These are phyloP conservation scores for Leucosporidium yakuticum DNA, from an alignment of 768 basidiomycete genomes.

Conservation along the genomic window DNA sequence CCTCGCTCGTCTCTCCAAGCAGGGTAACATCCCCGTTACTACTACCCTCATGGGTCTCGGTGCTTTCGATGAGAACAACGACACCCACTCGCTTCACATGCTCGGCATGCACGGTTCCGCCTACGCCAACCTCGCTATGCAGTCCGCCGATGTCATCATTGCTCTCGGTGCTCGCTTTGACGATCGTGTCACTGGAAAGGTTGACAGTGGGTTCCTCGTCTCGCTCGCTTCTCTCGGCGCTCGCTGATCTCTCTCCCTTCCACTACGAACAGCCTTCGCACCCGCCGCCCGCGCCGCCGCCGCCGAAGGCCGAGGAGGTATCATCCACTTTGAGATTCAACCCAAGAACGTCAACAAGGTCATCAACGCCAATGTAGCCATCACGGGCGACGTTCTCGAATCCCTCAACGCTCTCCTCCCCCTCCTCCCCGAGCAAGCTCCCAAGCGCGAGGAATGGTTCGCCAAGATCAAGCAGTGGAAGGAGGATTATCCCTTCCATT, in stretches of 20 bases:
- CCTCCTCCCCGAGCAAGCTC: slow-evolving; percentile 46
- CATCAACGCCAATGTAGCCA: slow-evolving; percentile 84
- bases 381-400: slow-evolving; percentile 85
- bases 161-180: slow-evolving; percentile 95
- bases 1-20: slow-evolving; percentile 66
- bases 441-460: slow-evolving; percentile 71
- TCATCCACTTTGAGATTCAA: slow-evolving; percentile 98
- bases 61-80: slow-evolving; percentile 82
- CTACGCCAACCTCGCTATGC: slow-evolving; percentile 97
- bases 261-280: slow-evolving; percentile 57
- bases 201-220: slow-evolving; percentile 50
- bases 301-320: slow-evolving; percentile 76
- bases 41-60: slow-evolving; percentile 95
- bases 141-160: slow-evolving; percentile 94
- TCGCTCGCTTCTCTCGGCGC: slow-evolving; percentile 5
- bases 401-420: slow-evolving; percentile 79
- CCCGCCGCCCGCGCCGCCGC: slow-evolving; percentile 85
- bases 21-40: slow-evolving; percentile 92
- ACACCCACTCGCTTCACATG: slow-evolving; percentile 81
- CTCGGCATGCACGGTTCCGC: slow-evolving; percentile 98
- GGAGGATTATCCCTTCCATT: slow-evolving; percentile 81
- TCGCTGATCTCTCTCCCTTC: slow-evolving; percentile 2
- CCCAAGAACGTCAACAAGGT: slow-evolving; percentile 99
- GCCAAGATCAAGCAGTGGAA: slow-evolving; percentile 78
- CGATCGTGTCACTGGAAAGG: slow-evolving; percentile 91